Percentiles rank a stretch among this genome's conserved stretches.
These are phyloP conservation scores for Calonectria pteridis DNA, from an alignment of 2,329 filamentous ascomycete genomes.

Conservation along the genomic window DNA sequence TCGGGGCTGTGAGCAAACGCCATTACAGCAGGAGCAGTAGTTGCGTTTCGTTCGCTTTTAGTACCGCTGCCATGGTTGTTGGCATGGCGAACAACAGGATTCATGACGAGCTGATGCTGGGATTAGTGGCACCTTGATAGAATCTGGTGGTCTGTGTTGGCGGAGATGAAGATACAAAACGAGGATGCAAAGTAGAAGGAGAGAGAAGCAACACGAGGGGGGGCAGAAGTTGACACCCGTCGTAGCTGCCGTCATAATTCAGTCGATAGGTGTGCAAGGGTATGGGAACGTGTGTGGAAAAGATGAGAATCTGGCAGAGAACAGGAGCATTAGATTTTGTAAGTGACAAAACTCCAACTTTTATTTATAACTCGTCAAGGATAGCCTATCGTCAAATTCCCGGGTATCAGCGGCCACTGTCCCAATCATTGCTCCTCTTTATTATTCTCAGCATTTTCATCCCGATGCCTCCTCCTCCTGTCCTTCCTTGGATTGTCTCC, in stretches of 20 bases:
- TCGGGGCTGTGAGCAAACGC: background rate
- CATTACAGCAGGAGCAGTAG: background rate
- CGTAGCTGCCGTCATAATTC: background rate
- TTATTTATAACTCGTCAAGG: background rate
- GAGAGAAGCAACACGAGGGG: too few relatives aligned
- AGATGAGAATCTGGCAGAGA: background rate
- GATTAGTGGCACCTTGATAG: background rate
- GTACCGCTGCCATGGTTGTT: background rate
- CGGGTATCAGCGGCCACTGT: conserved; percentile 7
- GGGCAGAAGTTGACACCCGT: background rate
- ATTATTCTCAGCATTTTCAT: conserved; percentile 21
- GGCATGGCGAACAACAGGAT: background rate
- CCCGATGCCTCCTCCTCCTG: conserved; percentile 31
- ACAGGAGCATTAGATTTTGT: background rate
- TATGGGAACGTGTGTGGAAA: too few relatives aligned
- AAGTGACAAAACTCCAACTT: background rate
- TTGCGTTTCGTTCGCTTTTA: background rate
- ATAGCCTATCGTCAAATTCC: background rate
- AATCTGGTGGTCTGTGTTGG: background rate
- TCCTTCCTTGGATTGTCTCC: conserved; percentile 12
- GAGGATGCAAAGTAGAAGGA: background rate
- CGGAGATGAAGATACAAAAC: background rate
- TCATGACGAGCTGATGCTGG: background rate
- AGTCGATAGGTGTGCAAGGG: background rate
- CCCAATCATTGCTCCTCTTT: conserved; percentile 19